Base-by-base conservation (phyloP, 139 green algal genomes). In the Coccomyxa sp. region DNA sequence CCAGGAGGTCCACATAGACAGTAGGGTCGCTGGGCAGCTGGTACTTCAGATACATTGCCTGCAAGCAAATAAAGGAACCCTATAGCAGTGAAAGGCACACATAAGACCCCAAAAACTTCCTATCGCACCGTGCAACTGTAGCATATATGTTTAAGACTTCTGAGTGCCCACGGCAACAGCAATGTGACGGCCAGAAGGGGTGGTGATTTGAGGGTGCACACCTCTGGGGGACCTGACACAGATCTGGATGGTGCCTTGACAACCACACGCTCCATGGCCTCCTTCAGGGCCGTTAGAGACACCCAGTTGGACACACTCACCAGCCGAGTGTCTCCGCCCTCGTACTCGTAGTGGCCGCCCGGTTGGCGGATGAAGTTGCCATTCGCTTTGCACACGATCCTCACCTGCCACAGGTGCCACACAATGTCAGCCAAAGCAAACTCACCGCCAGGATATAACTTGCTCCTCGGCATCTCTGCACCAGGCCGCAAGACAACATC, bases 311-410 rank as follows among this genome's bases (percentile, higher is more conserved):
- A 66, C 13, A 96, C 14, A 0, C 71, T 75, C 14, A 96, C 82
- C 58, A 96, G 90, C n/a, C 92, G 90, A 14, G 91, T 95, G 86
- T 96, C 92, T 0, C 92, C 92, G 1, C 88, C 89, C 66, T 89
- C 81, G 74, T 92, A 92, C 51, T 91, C 87, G 28, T 30, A 79
- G 0, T 76, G 79, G 59, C 85, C 85, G 21, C 63, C 30, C 1
- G 59, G 10, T 7, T 76, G 67, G 78, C 83, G 76, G 1, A 67
- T 59, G 32, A 92, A 92, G 76, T 51, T 27, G 25, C 89, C 89
- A 57, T 86, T 88, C 66, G 81, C 85, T 66, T 79, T 88, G 82
- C 80, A 87, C 30, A 92, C 60, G 18, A 87, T 83, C 79, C 90
- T 91, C 23, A 90, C 71, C 86, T 88, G 81, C 76, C 38, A n/a